Base-by-base conservation (phyloP, 108 stramenopile species). In the Parmales sp. region DNA sequence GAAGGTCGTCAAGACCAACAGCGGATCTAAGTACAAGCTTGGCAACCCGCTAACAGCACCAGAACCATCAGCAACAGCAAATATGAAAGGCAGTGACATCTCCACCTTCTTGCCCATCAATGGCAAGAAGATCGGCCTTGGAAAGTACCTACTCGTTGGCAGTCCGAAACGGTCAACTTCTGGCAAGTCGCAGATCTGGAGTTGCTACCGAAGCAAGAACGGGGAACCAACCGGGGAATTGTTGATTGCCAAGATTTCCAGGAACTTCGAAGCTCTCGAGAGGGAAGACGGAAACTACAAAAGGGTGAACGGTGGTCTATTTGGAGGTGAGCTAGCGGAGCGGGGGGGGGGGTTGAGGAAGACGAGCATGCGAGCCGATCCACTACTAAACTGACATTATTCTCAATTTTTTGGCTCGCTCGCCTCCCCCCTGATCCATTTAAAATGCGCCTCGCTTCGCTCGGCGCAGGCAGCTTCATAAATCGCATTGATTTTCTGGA, bases 241-340 rank as follows among this genome's bases (percentile, higher is more conserved):
- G 34, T 49, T 64, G 26, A 38, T 72, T n/a, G 70, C 79, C 36
- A 88, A 83, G 72, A 46, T 80, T 28, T 82, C 82, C 34, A 70
- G 68, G 31, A 84, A 84, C 70, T 45, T 75, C 45, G 88, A 88
- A 48, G 82, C 86, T 0, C 77, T 92, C 63, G 80, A 84, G 54
- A 78, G 88, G 43, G 91, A 92, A 71, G 78, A 54, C 54, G 74
- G 70, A 51, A 92, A 92, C 72, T 92, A 92, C 69, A 71, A 80
- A 63, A 75, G 72, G 49, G 78, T 86, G 16, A 74, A 79, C 0
- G 38, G 65, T 29, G 80, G 80, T n/a, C n/a, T n/a, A n/a, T n/a
- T n/a, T n/a, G n/a, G n/a, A n/a, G n/a, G n/a, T n/a, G n/a, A n/a
- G n/a, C n/a, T n/a, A n/a, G n/a, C n/a, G n/a, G n/a, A n/a, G n/a